A percentile compares a stretch with the other conserved stretches of the same genome.
Evolutionary conservation across 768 basidiomycete genomes (phyloP).

Genomic region (Gymnopilus junonius): DNA sequence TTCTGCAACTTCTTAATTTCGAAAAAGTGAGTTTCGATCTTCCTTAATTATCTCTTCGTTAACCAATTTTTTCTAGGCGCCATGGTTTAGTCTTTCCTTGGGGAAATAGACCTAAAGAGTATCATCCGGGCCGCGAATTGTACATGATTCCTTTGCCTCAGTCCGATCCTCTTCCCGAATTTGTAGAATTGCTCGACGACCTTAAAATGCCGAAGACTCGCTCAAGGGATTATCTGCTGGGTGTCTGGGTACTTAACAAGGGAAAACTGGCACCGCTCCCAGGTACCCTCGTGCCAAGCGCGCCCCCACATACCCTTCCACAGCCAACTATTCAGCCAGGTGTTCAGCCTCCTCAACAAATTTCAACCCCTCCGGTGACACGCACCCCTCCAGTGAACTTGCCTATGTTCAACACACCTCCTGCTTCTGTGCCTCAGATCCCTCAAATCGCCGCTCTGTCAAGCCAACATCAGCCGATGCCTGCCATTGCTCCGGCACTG

Average conservation of each 20-base stretch:
- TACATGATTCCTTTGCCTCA: constrained; percentile 82
- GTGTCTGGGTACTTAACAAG: constrained; percentile 85
- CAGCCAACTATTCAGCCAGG: background rate
- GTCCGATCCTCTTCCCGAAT: constrained; percentile 76
- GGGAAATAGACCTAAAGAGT: constrained; percentile 75
- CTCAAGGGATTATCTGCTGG: constrained; percentile 69
- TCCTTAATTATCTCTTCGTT: background rate
- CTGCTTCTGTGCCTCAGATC: constrained; percentile 4
- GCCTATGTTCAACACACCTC: constrained; percentile 16
- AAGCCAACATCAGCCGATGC: constrained; percentile 13
- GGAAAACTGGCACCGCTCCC: constrained; percentile 68
- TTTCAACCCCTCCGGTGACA: background rate
- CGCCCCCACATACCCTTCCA: constrained; percentile 21
- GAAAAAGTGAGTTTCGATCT: constrained; percentile 56
- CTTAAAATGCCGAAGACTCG: constrained; percentile 70
- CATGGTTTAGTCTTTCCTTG: constrained; percentile 89
- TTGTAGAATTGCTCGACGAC: constrained; percentile 81
- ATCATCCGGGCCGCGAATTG: constrained; percentile 81
- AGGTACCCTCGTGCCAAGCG: constrained; percentile 25
- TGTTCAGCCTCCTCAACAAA: background rate
- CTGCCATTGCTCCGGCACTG: constrained; percentile 50
- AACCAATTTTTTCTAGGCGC: constrained; percentile 53
- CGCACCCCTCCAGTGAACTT: constrained; percentile 17
- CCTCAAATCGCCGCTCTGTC: background rate
- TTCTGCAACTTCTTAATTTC: constrained; percentile 69